These are phyloP conservation scores for Xylariaceae sp. DNA, from an alignment of 2,329 filamentous ascomycete species.

Conservation along the genomic window DNA sequence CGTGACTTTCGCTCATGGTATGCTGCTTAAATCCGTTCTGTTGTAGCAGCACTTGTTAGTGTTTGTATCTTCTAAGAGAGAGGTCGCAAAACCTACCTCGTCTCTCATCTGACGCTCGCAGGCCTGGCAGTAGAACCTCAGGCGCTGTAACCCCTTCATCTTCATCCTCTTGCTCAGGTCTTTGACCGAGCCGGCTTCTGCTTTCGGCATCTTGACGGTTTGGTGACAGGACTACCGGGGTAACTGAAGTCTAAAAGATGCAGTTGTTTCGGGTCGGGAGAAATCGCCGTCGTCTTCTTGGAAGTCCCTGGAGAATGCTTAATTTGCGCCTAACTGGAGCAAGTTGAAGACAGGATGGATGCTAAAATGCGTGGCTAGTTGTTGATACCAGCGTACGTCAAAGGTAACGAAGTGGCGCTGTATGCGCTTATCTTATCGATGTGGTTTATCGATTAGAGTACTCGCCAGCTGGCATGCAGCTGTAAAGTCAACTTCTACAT, in stretches of 20 bases:
- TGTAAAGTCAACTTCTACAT: no score
- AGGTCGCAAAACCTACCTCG: constrained; percentile 5
- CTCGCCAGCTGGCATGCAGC: no score
- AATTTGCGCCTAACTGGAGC: no score
- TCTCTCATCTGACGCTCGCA: constrained; percentile 60
- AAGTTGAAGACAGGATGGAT: no score
- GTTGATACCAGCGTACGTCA: no score
- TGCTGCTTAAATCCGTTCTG: constrained; percentile 95
- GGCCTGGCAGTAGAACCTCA: constrained; percentile 90
- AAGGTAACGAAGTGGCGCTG: no score
- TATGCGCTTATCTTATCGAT: no score
- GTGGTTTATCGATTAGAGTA: no score
- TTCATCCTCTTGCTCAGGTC: constrained; percentile 91
- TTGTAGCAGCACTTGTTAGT: constrained; percentile 60
- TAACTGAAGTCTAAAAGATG: not conserved
- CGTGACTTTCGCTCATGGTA: constrained; percentile 54
- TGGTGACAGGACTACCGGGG: not conserved
- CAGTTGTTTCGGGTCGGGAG: not conserved
- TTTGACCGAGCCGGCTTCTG: constrained; percentile 92
- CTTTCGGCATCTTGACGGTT: constrained; percentile 77
- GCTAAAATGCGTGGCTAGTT: no score
- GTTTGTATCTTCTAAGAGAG: not conserved
- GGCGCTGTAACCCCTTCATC: constrained; percentile 75
- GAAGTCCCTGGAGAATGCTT: no score
- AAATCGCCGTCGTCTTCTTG: not conserved